Percentiles rank a stretch among this genome's conserved stretches.
These are phyloP conservation scores for Suillus discolor DNA, from an alignment of 768 basidiomycete species.

Conservation along the genomic window DNA sequence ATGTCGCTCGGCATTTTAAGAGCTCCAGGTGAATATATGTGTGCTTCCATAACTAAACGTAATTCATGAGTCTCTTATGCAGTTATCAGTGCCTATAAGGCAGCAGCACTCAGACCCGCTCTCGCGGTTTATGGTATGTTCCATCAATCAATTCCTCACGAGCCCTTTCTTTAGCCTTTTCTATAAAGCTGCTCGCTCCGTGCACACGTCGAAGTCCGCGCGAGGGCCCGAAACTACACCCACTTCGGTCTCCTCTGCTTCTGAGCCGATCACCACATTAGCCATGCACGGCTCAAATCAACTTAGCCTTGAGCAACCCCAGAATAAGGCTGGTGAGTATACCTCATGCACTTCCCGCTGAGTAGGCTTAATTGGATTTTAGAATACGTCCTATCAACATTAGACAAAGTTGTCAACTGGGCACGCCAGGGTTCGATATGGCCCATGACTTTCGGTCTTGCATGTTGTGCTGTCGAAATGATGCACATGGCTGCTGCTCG, in stretches of 20 bases:
- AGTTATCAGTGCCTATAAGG: conserved; percentile 44
- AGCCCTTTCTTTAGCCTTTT: conserved; percentile 16
- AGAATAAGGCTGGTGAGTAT: conserved; percentile 81
- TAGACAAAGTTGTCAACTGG: conserved; percentile 98
- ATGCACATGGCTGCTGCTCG: conserved; percentile 99
- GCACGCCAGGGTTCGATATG: conserved; percentile 97
- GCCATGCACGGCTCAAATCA: conserved; percentile 85
- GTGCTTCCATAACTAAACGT: not conserved
- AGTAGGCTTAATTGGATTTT: conserved; percentile 2
- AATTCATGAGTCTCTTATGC: conserved; percentile 8
- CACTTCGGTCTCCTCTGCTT: conserved; percentile 43
- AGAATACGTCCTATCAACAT: conserved; percentile 96
- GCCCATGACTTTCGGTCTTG: conserved; percentile 99
- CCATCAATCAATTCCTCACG: conserved; percentile 10
- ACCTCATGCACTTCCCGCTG: not conserved
- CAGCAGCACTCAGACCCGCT: conserved; percentile 47
- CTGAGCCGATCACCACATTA: conserved; percentile 65
- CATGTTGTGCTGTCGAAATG: conserved; percentile 99
- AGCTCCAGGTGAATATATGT: conserved; percentile 32
- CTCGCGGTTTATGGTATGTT: conserved; percentile 45
- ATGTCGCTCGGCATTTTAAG: conserved; percentile 52
- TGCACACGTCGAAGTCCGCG: conserved; percentile 55
- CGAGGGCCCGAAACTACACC: conserved; percentile 44
- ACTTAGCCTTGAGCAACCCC: conserved; percentile 82
- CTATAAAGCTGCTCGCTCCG: conserved; percentile 49